Base-by-base conservation (phyloP, 1,284 basidiomycete species). In the Pseudozyma tsukubaensis region DNA sequence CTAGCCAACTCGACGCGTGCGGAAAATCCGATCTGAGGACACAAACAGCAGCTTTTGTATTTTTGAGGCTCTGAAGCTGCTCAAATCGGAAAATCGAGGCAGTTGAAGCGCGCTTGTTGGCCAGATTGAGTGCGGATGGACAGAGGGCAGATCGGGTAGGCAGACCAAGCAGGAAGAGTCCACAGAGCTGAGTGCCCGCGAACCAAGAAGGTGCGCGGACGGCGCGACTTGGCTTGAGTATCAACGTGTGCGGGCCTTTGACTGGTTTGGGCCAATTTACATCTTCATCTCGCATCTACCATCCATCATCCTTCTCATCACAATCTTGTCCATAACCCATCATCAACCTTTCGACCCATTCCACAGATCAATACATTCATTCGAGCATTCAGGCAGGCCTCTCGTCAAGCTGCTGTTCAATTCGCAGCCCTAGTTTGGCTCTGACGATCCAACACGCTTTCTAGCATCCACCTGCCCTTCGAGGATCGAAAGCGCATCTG, bases 191-290 rank as follows among this genome's bases (percentile, higher is more conserved):
- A 34, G 47, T 49, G 13, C 10, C 44, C 24, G 21, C 2, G 21
- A 13, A 2, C 36, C 12, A 14, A 51, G 24, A 51, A 29, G 24
- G 24, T 3, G 24, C 24, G 24, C 24, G 24, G 24, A 29, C 34
- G 48, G 36, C 48, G 36, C 48, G 48, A 21, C 48, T 35, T 35
- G 36, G 16, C 50, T 19, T 35, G 34, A 29, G 34, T 12, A 35
- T 55, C 53, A 47, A 55, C 34, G 39, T 40, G 39, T 40, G 39
- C 12, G 39, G n/a, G n/a, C 39, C 39, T 40, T n/a, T 40, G 39
- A 36, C 34, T 36, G 48, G 32, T 50, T 35, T 29, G n/a, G 18
- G 52, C 16, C 42, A 43, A 52, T 44, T 54, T 44, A 40, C 52
- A 52, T 12, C 45, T 48, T 48, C 24, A 32, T 32, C n/a, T 32